Evolutionary conservation across 2,329 filamentous ascomycete genomes (phyloP).

Genomic region (Aspergillus brasiliensis): DNA sequence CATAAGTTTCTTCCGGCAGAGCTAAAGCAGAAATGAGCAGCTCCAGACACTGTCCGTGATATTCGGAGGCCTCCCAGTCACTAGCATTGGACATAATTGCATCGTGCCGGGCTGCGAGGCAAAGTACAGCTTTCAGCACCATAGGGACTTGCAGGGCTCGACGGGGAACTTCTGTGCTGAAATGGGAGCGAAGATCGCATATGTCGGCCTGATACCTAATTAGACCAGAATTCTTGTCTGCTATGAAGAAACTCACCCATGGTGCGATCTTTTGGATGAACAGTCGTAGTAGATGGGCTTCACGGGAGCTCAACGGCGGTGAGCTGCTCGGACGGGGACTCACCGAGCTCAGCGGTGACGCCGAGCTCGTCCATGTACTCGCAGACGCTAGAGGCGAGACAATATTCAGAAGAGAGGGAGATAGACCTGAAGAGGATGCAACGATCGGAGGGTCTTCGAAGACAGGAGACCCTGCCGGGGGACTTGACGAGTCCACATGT

Average conservation of each 20-base stretch:
- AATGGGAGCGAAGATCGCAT: conserved; percentile 41
- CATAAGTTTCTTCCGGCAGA: conserved; percentile 45
- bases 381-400: conserved; percentile 20
- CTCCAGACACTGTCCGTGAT: conserved; percentile 51
- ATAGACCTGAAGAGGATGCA: conserved; percentile 16
- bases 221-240: not conserved
- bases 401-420: conserved; percentile 7
- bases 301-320: conserved; percentile 28
- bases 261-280: conserved; percentile 39
- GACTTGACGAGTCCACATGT: not conserved
- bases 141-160: conserved; percentile 51
- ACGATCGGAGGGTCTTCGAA: conserved; percentile 7
- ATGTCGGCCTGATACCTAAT: conserved; percentile 31
- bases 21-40: conserved; percentile 51
- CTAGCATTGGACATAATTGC: conserved; percentile 40
- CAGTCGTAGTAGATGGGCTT: conserved; percentile 36
- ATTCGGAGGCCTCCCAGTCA: conserved; percentile 49
- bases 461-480: conserved; percentile 7
- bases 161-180: conserved; percentile 50
- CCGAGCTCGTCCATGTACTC: conserved; percentile 16
- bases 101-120: conserved; percentile 50
- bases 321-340: conserved; percentile 13
- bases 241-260: conserved; percentile 28
- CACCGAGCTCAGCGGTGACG: conserved; percentile 15
- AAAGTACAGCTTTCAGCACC: conserved; percentile 51